A percentile compares a stretch with the other conserved stretches of the same genome.
Conservation (phyloP, 2,329 filamentous ascomycete species). For the Metarhizium sp. region DNA sequence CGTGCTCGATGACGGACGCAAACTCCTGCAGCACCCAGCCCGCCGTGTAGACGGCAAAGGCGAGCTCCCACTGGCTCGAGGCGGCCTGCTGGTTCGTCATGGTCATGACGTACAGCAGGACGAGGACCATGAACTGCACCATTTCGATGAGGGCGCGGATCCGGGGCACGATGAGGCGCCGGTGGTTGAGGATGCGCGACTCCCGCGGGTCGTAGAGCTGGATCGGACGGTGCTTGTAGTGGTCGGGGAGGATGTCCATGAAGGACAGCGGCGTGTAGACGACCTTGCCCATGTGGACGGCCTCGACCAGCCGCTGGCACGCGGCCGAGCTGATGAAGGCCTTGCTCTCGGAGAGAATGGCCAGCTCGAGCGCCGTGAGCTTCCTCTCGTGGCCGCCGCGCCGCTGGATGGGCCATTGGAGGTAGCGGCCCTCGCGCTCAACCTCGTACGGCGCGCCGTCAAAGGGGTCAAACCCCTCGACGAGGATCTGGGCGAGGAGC, state of each 20-base stretch:
- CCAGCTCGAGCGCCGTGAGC: conserved; percentile 60
- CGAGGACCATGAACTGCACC: conserved; percentile 53
- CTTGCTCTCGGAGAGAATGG: conserved; percentile 64
- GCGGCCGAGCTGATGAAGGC: conserved; percentile 55
- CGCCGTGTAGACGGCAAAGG: conserved; percentile 54
- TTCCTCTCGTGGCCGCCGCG: conserved; percentile 38
- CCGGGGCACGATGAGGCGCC: conserved; percentile 60
- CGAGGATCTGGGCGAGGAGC: conserved; percentile 57
- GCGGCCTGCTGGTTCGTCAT: conserved; percentile 48
- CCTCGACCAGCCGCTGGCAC: conserved; percentile 61
- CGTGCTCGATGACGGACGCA: conserved; percentile 56
- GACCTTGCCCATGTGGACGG: conserved; percentile 58
- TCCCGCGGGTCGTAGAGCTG: conserved; percentile 59
- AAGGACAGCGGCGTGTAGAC: conserved; percentile 63
- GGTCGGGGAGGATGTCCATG: conserved; percentile 64
- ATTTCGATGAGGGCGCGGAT: conserved; percentile 59
- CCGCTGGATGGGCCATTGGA: conserved; percentile 30
- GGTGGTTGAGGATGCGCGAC: conserved; percentile 60
- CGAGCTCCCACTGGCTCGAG: conserved; percentile 42
- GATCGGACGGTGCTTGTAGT: conserved; percentile 62
- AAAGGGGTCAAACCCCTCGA: conserved; percentile 63
- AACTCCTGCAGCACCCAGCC: conserved; percentile 62
- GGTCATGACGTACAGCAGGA: conserved; percentile 52
- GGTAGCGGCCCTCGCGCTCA: conserved; percentile 33
- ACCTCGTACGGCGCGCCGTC: conserved; percentile 56